Conservation (phyloP, 257 asterid species). For the Ligustrum vulgare region DNA sequence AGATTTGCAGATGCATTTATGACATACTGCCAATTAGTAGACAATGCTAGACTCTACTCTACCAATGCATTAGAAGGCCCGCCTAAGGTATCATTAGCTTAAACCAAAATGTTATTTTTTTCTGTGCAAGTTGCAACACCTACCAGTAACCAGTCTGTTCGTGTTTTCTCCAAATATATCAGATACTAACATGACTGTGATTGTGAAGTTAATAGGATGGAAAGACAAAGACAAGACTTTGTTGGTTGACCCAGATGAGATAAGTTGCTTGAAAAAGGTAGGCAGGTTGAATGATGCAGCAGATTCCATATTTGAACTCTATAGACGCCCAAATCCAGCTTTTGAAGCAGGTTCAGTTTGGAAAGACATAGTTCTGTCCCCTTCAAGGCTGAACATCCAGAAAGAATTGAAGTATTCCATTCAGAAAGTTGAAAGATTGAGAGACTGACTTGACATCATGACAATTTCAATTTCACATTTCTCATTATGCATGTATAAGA, state of each 20-base stretch:
- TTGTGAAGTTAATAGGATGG: constrained; percentile 85
- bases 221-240: constrained; percentile 81
- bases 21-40: constrained; percentile 78
- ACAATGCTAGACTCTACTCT: constrained; percentile 72
- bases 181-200: constrained; percentile 23
- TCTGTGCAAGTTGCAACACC: not conserved
- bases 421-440: constrained; percentile 64
- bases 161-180: not conserved
- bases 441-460: constrained; percentile 24
- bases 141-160: not conserved
- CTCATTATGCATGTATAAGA: constrained; percentile 5
- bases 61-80: constrained; percentile 87
- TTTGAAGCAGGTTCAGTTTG: constrained; percentile 75
- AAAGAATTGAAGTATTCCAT: constrained; percentile 86
- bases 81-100: constrained; percentile 55
- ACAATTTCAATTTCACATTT: not conserved
- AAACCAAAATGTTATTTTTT: not conserved
- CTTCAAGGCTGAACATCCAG: constrained; percentile 89
- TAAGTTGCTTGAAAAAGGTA: constrained; percentile 47
- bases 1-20: constrained; percentile 81
- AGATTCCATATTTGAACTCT: constrained; percentile 72
- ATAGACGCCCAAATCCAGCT: constrained; percentile 69
- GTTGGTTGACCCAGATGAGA: constrained; percentile 92
- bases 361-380: constrained; percentile 92
- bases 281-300: constrained; percentile 67